Evolutionary conservation across 2,329 filamentous ascomycete species (phyloP), one percentile per base, ranked within the genome.

Genomic region (Boeremia lycopersici): DNA sequence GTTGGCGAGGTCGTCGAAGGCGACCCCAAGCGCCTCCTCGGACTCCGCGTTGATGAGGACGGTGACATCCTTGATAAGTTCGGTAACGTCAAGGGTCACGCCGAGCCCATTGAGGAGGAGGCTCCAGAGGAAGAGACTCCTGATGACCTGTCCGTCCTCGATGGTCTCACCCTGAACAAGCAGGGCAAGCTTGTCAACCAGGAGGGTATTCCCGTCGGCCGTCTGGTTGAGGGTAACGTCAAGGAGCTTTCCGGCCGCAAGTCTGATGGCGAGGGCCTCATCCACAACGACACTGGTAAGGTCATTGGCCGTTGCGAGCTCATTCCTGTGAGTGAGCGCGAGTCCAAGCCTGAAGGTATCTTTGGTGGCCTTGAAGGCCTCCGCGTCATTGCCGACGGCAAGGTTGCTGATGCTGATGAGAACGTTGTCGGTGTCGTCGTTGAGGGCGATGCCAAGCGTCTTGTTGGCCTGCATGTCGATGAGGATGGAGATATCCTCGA

Each of bases 211-310:
- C 79, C 79, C 17, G 71, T 84, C 57, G 89, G 86, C 33, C 84
- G 86, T 33, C 81, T 91, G 2, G 74, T 90, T 15, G 86, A 90
- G 69, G 89, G 89, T 12, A 84, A 88, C 57, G 70, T 84, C 33
- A 83, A 84, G 72, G 81, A 83, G 48, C 81, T 91, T 33, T 75
- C 86, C 10, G 88, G 88, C 29, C 85, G 84, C 67, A 88, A 88
- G 83, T 86, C 86, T 65, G 86, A 91, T 71, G 88, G 86, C 72
- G 77, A 89, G 19, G 89, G 89, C 35, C 84, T 89, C 65, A 83
- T 91, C 60, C 84, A 87, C 77, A 89, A 88, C 69, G 88, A 91
- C 71, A 84, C 81, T 13, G 89, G 89, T 36, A 85, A 89, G 56
- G 78, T 89, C 40, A 82, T 91, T 54, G 88, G 88, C 56, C 82